Evolutionary conservation across 129 eudicot species (phyloP).

Genomic region (Helianthus annuus): DNA sequence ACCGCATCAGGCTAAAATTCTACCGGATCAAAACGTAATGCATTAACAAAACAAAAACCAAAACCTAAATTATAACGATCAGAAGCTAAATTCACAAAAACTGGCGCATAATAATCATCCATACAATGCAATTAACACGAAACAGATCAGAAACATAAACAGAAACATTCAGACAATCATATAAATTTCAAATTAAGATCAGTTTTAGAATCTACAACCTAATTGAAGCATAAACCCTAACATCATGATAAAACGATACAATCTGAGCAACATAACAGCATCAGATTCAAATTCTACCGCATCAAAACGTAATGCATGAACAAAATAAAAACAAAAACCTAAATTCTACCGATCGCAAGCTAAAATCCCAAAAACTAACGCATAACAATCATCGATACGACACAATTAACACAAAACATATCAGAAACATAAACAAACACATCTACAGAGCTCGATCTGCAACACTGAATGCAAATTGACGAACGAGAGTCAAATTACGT

Average conservation of each 20-base stretch:
- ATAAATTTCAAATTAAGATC: background rate
- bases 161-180: background rate
- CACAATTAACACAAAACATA: constrained; percentile 11
- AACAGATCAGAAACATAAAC: constrained; percentile 1
- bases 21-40: constrained; percentile 12
- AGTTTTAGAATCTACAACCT: constrained; percentile 1
- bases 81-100: background rate
- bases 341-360: constrained; percentile 15
- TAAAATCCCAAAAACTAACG: background rate
- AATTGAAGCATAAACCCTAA: too few relatives aligned
- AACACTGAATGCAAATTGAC: constrained; percentile 2
- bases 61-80: constrained; percentile 21
- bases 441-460: background rate
- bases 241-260: too few relatives aligned
- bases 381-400: background rate
- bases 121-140: constrained; percentile 3
- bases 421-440: background rate
- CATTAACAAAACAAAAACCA: background rate
- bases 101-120: background rate
- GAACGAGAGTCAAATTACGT: constrained; percentile 2
- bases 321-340: constrained; percentile 1
- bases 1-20: background rate
- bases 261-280: background rate
- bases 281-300: background rate
- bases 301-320: constrained; percentile 9